Evolutionary conservation across 345 rosid genomes (phyloP), one percentile per base, ranked within the genome.

Genomic region (Gossypium bickii): DNA sequence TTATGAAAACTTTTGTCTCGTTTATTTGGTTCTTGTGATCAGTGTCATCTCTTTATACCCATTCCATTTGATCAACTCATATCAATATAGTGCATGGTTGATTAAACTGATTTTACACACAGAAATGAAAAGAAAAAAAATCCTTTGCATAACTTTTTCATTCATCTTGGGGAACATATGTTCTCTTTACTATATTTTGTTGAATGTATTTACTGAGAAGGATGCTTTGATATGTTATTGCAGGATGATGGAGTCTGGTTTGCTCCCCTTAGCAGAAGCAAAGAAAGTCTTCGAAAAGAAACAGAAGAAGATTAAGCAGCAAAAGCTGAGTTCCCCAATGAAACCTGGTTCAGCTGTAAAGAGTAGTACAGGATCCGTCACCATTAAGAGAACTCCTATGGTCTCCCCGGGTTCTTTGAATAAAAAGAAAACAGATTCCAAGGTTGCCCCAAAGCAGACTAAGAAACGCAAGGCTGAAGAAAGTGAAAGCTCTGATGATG

Each of bases 181-280:
- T 43, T 25, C 43, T 18, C 20, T 44, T 3, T 76, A 44, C 62
- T 57, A 72, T 55, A 51, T 16, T 51, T 9, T 53, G 34, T 63
- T 47, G 75, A 73, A n/a, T 67, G 29, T 16, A 55, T 49, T 68
- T 9, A 73, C 12, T 49, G 53, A 71, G 60, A 43, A 12, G 12
- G 47, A 24, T 63, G 17, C 10, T 12, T 60, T 29, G 38, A 12
- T 34, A 62, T 49, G 66, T 77, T 29, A 45, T 76, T 79, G 74
- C 84, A 93, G 99, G 98, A 89, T 95, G 94, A 93, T 95, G 98
- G 99, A 95, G 67, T 95, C 91, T 18, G 97, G 99, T 51, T 86
- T 93, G 82, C 97, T 93, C 44, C 67, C 98, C 20, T 66, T 81
- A 60, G 97, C 84, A 2, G 85, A 73, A 80, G 99, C 98, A 52